Evolutionary conservation across 78 protist species (phyloP).

Genomic region (Speleostelium caveatum): DNA sequence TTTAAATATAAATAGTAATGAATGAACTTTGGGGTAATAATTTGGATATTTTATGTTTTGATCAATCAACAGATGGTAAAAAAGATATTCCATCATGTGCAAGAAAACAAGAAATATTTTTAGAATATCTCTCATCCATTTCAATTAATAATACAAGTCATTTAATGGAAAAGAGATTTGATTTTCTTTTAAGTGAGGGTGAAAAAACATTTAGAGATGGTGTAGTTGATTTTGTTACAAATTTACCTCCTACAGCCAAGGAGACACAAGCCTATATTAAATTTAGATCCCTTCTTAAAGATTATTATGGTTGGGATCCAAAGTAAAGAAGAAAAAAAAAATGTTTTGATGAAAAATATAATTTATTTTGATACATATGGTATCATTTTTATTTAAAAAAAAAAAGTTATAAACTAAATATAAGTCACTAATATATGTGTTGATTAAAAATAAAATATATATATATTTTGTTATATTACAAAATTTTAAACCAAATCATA

Average conservation of each 20-base stretch:
- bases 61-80: not conserved
- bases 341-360: too few relatives aligned
- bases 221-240: not conserved
- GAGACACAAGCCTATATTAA: constrained; percentile 28
- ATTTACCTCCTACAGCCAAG: constrained; percentile 27
- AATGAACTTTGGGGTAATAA: constrained; percentile 72
- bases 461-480: too few relatives aligned
- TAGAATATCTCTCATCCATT: constrained; percentile 40
- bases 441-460: too few relatives aligned
- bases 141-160: constrained; percentile 36
- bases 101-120: constrained; percentile 64
- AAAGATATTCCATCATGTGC: constrained; percentile 52
- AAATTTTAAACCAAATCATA: too few relatives aligned
- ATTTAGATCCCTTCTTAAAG: too few relatives aligned
- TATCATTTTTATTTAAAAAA: too few relatives aligned
- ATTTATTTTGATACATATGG: too few relatives aligned
- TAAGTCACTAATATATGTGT: too few relatives aligned
- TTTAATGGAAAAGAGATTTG: constrained; percentile 69
- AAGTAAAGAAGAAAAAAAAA: too few relatives aligned
- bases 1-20: constrained; percentile 62
- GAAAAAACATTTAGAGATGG: constrained; percentile 62
- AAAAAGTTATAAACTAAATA: too few relatives aligned
- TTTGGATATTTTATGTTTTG: constrained; percentile 46
- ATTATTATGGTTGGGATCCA: too few relatives aligned
- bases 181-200: constrained; percentile 50